phyloP scores from a whole-genome alignment of 1,284 basidiomycete genomes.

The Taiwanofungus camphoratus region DNA sequence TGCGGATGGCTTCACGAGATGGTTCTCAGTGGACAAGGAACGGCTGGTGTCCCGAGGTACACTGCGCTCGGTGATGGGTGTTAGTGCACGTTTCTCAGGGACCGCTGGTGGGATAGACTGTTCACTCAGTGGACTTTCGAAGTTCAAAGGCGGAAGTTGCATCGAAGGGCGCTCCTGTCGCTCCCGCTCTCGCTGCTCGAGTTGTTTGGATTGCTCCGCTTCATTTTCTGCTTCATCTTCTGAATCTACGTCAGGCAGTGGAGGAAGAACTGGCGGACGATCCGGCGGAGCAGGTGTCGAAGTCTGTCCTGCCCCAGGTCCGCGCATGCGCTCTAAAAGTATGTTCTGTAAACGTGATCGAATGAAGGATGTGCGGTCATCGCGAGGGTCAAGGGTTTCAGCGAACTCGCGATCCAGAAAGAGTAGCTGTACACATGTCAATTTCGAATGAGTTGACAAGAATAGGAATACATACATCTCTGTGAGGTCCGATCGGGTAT shows the following conservation, averaged over 20 bases:
- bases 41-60: conserved; percentile 20
- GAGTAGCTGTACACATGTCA: conserved; percentile 51
- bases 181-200: background rate
- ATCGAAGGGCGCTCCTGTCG: conserved; percentile 12
- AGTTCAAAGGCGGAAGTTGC: conserved; percentile 31
- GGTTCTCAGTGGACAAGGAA: conserved; percentile 17
- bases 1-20: conserved; percentile 2
- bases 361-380: conserved; percentile 69
- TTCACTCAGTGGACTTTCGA: conserved; percentile 18
- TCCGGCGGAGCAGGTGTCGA: conserved; percentile 8
- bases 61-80: conserved; percentile 30
- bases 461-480: conserved; percentile 50
- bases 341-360: conserved; percentile 60
- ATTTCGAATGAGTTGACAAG: conserved; percentile 4
- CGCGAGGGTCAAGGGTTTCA: conserved; percentile 73
- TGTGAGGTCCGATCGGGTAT: conserved; percentile 70
- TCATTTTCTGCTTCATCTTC: conserved; percentile 3
- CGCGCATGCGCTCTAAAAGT: conserved; percentile 61
- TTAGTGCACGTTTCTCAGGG: conserved; percentile 22
- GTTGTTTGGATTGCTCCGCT: background rate
- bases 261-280: conserved; percentile 17
- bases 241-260: conserved; percentile 10
- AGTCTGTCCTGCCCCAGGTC: conserved; percentile 20
- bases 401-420: conserved; percentile 88
- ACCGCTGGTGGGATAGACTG: conserved; percentile 1